Evolutionary conservation across 2,329 filamentous ascomycete species (phyloP).

Genomic region (Penicillium glabrum): DNA sequence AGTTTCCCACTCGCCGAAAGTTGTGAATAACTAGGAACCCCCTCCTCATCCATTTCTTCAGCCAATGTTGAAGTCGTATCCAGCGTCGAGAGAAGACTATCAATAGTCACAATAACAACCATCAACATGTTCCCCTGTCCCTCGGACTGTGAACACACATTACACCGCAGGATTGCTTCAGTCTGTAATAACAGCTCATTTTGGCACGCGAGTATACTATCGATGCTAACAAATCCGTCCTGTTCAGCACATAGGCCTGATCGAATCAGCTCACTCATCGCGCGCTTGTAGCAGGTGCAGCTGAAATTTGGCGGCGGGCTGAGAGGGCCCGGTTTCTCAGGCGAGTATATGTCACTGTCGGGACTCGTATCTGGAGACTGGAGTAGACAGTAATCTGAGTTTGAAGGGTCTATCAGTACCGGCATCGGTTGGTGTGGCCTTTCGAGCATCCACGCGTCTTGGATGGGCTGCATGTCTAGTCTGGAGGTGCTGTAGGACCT

Average conservation of each 20-base stretch:
- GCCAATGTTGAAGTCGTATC: constrained; percentile 19
- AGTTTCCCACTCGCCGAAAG: neutral
- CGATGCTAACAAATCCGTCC: constrained; percentile 22
- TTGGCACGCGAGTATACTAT: constrained; percentile 28
- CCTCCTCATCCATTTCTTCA: constrained; percentile 14
- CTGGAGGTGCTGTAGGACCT: constrained; percentile 1
- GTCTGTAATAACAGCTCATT: constrained; percentile 28
- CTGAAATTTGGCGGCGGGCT: neutral
- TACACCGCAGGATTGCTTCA: constrained; percentile 31
- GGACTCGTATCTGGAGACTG: constrained; percentile 6
- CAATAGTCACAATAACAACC: constrained; percentile 31
- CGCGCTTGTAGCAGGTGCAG: constrained; percentile 27
- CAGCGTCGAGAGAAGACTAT: constrained; percentile 27
- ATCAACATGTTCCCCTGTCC: constrained; percentile 29
- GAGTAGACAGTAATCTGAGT: neutral
- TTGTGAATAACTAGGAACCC: neutral
- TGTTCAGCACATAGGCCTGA: constrained; percentile 5
- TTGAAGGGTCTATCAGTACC: neutral
- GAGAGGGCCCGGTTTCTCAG: neutral
- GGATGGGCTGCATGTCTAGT: neutral
- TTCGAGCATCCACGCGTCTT: constrained; percentile 3
- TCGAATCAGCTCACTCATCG: constrained; percentile 24
- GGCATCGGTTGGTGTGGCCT: neutral
- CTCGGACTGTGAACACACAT: constrained; percentile 23
- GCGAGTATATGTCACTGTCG: constrained; percentile 4